Evolutionary conservation across 176 grass and related monocot genomes (phyloP), one percentile per base, ranked within the genome.

Genomic region (Zoysia pacifica): DNA sequence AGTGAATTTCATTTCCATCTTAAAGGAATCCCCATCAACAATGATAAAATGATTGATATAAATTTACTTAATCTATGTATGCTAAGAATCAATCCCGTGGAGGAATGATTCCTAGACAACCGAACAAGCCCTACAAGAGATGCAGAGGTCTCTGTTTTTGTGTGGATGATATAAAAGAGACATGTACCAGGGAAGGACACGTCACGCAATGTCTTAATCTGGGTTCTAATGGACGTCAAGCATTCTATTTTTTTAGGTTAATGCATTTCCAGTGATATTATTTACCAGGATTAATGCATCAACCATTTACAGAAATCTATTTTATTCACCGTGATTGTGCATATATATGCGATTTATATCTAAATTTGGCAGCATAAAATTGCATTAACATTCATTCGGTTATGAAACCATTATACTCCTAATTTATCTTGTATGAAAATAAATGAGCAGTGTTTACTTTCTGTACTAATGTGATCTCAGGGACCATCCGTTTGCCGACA

Each of bases 401-500:
- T 19, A 16, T 83, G 52, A 39, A 51, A 56, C 37, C 46, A 54
- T 54, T 53, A 28, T 28, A 28, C 28, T 28, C 28, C 28, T 28
- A 7, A 61, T 49, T 28, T 16, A 72, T 82, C 14, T 39, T 13
- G 35, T 5, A 28, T 0, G 14, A 53, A 11, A 52, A 12, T 14
- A 58, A 7, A 37, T 1, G 5, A 16, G 14, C 15, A 55, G 15
- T 55, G 53, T 18, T 18, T 73, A n/a, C 6, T 13, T 49, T 83
- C 55, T 67, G 67, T 74, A 70, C 46, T 80, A 35, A 75, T 84
- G 86, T 75, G 70, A 48, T 69, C 28, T 28, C 12, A 47, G 19
- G 75, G 76, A 75, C 86, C 86, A 84, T 84, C 64, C 63, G 70
- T 40, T 80, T 80, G 64, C 62, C 8, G 86, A 88, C 49, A 47